A percentile compares a stretch with the other conserved stretches of the same genome.
Conservation (phyloP, 805 yeast genomes). For the Teunomyces pallodes region DNA sequence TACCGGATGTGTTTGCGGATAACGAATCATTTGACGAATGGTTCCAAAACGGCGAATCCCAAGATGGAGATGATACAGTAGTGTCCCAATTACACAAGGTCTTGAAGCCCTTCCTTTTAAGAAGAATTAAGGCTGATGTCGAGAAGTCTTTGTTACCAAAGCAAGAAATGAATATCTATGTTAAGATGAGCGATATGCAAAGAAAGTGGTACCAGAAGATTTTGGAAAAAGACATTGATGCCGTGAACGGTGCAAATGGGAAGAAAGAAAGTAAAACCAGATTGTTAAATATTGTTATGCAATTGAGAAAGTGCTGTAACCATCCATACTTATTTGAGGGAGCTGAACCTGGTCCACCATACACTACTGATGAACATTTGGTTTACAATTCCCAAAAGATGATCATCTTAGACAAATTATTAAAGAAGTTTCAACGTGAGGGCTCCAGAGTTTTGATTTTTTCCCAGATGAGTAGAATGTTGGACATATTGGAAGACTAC, state of each 20-base stretch:
- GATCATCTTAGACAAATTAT: constrained; percentile 64
- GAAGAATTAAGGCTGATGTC: constrained; percentile 80
- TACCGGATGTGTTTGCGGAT: constrained; percentile 78
- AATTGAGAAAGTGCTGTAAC: constrained; percentile 78
- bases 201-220: constrained; percentile 73
- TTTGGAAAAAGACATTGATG: constrained; percentile 77
- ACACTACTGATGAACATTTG: constrained; percentile 79
- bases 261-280: constrained; percentile 75
- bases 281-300: constrained; percentile 78
- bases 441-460: constrained; percentile 79
- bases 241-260: constrained; percentile 79
- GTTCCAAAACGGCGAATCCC: constrained; percentile 42
- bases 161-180: constrained; percentile 68
- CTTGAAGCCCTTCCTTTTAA: constrained; percentile 67
- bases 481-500: constrained; percentile 79
- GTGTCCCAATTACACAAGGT: constrained; percentile 74
- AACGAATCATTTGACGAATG: constrained; percentile 72
- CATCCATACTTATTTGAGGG: constrained; percentile 86
- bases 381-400: constrained; percentile 71
- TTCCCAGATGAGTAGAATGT: constrained; percentile 80
- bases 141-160: constrained; percentile 76
- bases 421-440: constrained; percentile 59
- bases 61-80: constrained; percentile 48
- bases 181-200: constrained; percentile 79
- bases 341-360: constrained; percentile 89